Conservation (phyloP, 495 filamentous ascomycete species). For the Neurospora africana region DNA sequence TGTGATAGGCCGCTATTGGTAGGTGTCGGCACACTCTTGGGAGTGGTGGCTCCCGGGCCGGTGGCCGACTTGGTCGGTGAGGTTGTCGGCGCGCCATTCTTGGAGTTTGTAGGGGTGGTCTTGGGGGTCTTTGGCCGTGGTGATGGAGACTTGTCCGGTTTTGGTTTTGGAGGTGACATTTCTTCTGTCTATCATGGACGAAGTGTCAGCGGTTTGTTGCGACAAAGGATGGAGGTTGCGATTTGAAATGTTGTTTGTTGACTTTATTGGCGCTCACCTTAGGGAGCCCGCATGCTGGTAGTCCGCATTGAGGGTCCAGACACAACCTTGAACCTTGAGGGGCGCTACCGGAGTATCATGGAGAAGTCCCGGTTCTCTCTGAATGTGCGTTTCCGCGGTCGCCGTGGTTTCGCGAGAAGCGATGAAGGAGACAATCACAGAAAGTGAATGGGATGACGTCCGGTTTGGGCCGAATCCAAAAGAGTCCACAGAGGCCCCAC, state of each 20-base stretch:
- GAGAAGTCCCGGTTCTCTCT: not conserved
- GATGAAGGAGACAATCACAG: not conserved
- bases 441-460: not conserved
- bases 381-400: not conserved
- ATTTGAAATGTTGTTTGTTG: not conserved
- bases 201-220: slow-evolving; percentile 9
- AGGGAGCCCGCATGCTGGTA: not conserved
- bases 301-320: not conserved
- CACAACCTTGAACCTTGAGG: not conserved
- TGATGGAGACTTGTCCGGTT: slow-evolving; percentile 11
- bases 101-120: slow-evolving; percentile 9
- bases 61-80: slow-evolving; percentile 16
- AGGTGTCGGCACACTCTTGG: slow-evolving; percentile 32
- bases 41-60: slow-evolving; percentile 15
- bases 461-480: not conserved
- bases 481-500: not conserved
- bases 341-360: not conserved
- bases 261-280: not conserved
- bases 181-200: slow-evolving; percentile 4
- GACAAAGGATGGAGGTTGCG: not conserved
- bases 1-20: slow-evolving; percentile 14
- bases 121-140: slow-evolving; percentile 11
- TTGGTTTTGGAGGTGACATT: slow-evolving; percentile 21
- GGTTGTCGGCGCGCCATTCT: slow-evolving; percentile 18
- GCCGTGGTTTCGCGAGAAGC: not conserved